Conservation (phyloP, 495 filamentous ascomycete species). For the Xylona heveae region DNA sequence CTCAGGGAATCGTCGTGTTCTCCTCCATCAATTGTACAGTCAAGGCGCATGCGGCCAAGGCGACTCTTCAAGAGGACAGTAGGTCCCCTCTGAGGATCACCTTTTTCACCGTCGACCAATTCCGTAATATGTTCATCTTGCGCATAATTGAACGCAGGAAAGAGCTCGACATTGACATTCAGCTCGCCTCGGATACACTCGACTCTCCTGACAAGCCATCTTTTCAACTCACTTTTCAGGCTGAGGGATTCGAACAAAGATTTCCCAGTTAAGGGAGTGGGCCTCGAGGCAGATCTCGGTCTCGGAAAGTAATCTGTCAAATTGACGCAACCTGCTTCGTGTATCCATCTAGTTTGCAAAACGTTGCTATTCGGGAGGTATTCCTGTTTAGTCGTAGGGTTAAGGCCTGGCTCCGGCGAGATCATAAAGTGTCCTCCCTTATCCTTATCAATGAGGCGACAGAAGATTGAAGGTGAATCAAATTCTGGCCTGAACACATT, state of each 20-base stretch:
- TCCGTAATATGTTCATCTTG: constrained; percentile 30
- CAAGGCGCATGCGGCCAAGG: constrained; percentile 34
- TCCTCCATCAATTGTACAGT: constrained; percentile 36
- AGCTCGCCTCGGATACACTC: constrained; percentile 45
- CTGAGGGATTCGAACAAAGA: constrained; percentile 18
- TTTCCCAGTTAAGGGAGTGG: constrained; percentile 8
- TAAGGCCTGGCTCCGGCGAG: constrained; percentile 19
- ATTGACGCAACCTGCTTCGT: constrained; percentile 48
- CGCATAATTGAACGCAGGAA: constrained; percentile 51
- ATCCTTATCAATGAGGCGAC: constrained; percentile 41
- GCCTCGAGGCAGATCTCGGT: constrained; percentile 22
- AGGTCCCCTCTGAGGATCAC: constrained; percentile 24
- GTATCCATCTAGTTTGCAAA: constrained; percentile 48
- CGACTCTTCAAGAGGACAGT: constrained; percentile 37
- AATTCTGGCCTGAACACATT: constrained; percentile 9
- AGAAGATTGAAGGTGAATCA: constrained; percentile 13
- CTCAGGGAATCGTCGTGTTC: constrained; percentile 19
- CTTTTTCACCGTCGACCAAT: constrained; percentile 18
- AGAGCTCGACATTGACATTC: constrained; percentile 40
- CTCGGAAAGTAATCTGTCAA: constrained; percentile 52
- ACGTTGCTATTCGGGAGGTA: constrained; percentile 52
- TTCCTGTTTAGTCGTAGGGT: constrained; percentile 41
- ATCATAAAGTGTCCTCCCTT: constrained; percentile 53
- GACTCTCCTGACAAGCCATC: constrained; percentile 38
- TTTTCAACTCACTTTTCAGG: constrained; percentile 20